phyloP scores from a whole-genome alignment of 441 rosid species.

The Flueggea neowawraea region DNA sequence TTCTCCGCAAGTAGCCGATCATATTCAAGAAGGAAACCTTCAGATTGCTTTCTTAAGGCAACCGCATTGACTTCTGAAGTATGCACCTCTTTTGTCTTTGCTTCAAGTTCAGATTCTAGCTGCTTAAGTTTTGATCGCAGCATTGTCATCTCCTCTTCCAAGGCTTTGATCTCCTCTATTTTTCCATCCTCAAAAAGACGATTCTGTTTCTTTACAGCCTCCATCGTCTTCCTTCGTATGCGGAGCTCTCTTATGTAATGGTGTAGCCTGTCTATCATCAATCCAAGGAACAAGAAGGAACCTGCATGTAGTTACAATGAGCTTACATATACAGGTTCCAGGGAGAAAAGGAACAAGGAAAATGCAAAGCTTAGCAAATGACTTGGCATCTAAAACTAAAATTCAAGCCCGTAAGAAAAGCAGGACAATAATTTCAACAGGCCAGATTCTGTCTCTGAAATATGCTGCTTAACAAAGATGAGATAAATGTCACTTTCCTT shows the following conservation, averaged over 20 bases:
- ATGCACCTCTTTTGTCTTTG: slow-evolving; percentile 45
- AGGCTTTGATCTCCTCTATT: slow-evolving; percentile 48
- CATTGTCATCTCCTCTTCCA: slow-evolving; percentile 50
- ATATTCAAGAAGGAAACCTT: slow-evolving; percentile 91
- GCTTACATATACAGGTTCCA: slow-evolving; percentile 8
- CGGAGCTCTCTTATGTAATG: slow-evolving; percentile 85
- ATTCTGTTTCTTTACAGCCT: slow-evolving; percentile 67
- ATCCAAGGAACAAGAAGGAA: slow-evolving; percentile 56
- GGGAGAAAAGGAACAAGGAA: slow-evolving; percentile 1
- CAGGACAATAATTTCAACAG: not conserved
- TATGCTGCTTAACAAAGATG: not conserved
- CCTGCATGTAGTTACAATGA: slow-evolving; percentile 40
- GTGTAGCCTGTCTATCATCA: slow-evolving; percentile 86
- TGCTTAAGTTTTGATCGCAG: slow-evolving; percentile 41
- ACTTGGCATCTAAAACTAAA: slow-evolving; percentile 1
- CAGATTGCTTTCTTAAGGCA: slow-evolving; percentile 89
- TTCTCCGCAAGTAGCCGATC: slow-evolving; percentile 87
- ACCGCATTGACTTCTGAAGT: slow-evolving; percentile 66
- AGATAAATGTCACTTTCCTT: not conserved
- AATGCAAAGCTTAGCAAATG: slow-evolving; percentile 5
- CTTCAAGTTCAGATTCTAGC: slow-evolving; percentile 46
- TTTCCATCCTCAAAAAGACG: slow-evolving; percentile 60
- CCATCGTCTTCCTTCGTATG: slow-evolving; percentile 66
- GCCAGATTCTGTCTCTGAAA: not conserved
- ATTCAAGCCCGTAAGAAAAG: not conserved